Evolutionary conservation across 805 yeast species (phyloP).

Genomic region (Ogataea angusta): DNA sequence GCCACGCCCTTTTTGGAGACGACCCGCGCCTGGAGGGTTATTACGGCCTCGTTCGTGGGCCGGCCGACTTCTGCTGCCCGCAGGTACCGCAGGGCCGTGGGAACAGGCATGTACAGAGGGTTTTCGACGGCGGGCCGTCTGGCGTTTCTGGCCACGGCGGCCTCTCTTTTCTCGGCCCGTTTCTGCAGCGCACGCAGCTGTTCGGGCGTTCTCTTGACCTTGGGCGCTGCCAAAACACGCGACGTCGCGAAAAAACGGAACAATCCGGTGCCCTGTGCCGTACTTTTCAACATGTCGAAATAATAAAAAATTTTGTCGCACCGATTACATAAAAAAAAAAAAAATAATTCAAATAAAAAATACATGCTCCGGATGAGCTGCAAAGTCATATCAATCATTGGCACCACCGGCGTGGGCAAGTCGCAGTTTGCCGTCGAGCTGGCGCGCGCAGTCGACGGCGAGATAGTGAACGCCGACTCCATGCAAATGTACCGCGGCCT

Average conservation of each 20-base stretch:
- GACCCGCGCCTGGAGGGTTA: slow-evolving; percentile 61
- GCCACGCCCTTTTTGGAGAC: slow-evolving; percentile 75
- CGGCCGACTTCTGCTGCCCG: slow-evolving; percentile 92
- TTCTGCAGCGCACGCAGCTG: slow-evolving; percentile 23
- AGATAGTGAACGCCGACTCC: slow-evolving; percentile 91
- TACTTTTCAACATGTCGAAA: slow-evolving; percentile 5
- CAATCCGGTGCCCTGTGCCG: not conserved
- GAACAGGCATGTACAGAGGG: slow-evolving; percentile 70
- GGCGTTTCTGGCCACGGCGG: slow-evolving; percentile 33
- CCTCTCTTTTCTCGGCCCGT: slow-evolving; percentile 25
- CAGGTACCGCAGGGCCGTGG: slow-evolving; percentile 69
- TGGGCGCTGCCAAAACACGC: slow-evolving; percentile 16
- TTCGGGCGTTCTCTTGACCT: slow-evolving; percentile 24
- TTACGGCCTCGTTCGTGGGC: slow-evolving; percentile 64
- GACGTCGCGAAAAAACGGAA: slow-evolving; percentile 6
- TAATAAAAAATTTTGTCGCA: slow-evolving; percentile 2
- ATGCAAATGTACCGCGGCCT: slow-evolving; percentile 86
- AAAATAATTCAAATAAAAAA: slow-evolving; percentile 4
- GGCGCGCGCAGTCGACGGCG: slow-evolving; percentile 77
- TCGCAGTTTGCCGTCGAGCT: slow-evolving; percentile 81
- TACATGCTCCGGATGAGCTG: slow-evolving; percentile 4
- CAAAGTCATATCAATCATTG: slow-evolving; percentile 39
- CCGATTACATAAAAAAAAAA: slow-evolving; percentile 3
- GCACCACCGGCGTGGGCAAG: slow-evolving; percentile 97
- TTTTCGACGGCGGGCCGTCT: slow-evolving; percentile 41